Evolutionary conservation across 495 filamentous ascomycete genomes (phyloP).

Genomic region (Thermochaetoides thermophila): DNA sequence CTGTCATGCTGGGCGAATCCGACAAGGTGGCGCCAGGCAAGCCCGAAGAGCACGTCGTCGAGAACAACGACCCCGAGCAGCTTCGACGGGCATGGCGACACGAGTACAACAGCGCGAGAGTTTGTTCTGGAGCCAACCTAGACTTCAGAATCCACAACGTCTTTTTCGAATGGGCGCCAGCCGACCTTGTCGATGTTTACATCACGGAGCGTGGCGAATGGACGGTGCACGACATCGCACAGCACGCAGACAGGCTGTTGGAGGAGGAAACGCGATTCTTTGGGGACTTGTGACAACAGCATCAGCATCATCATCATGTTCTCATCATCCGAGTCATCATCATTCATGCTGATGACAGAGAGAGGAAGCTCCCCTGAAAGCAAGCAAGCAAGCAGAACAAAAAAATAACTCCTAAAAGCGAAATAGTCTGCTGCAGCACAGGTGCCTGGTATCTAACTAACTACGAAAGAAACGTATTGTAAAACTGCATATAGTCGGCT

Average conservation of each 20-base stretch:
- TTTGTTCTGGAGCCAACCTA: not conserved
- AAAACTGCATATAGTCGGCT: slow-evolving; percentile 3
- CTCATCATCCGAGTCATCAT: too few relatives aligned
- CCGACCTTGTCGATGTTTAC: slow-evolving; percentile 37
- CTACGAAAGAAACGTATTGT: slow-evolving; percentile 7
- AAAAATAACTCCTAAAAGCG: too few relatives aligned
- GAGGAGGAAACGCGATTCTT: slow-evolving; percentile 20
- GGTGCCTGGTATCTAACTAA: slow-evolving; percentile 6
- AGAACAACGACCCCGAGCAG: slow-evolving; percentile 36
- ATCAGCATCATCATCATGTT: too few relatives aligned
- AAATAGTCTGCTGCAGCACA: too few relatives aligned
- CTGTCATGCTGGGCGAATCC: slow-evolving; percentile 40
- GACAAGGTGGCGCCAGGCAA: slow-evolving; percentile 42
- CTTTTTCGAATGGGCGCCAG: slow-evolving; percentile 54
- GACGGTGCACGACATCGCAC: slow-evolving; percentile 16
- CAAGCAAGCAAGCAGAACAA: too few relatives aligned
- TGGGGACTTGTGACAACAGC: slow-evolving; percentile 15
- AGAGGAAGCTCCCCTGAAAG: too few relatives aligned
- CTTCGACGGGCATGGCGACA: slow-evolving; percentile 32
- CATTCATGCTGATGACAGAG: too few relatives aligned
- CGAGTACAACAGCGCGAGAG: slow-evolving; percentile 8
- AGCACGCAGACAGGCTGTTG: slow-evolving; percentile 15
- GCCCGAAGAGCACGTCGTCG: slow-evolving; percentile 20
- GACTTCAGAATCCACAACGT: slow-evolving; percentile 36
- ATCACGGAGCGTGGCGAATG: slow-evolving; percentile 37